A percentile compares a stretch with the other conserved stretches of the same genome.
Evolutionary conservation across 441 rosid genomes (phyloP).

Genomic region (California macrophylla): DNA sequence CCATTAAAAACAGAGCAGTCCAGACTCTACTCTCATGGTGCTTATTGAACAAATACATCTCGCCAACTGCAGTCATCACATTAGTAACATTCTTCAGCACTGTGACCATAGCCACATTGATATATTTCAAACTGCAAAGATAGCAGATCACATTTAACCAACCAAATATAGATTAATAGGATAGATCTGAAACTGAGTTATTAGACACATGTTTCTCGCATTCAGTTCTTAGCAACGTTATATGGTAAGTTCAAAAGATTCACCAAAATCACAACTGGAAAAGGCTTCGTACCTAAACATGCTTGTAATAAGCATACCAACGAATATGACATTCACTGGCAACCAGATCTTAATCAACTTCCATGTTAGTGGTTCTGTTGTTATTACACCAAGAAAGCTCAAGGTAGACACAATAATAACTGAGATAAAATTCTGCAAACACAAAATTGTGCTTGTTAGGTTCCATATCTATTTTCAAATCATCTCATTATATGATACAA

Average conservation of each 20-base stretch:
- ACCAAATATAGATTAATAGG: slow-evolving; percentile 1
- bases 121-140: slow-evolving; percentile 74
- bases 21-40: slow-evolving; percentile 90
- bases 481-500: not conserved
- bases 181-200: not conserved
- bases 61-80: slow-evolving; percentile 87
- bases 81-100: slow-evolving; percentile 95
- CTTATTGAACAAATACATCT: slow-evolving; percentile 89
- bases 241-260: not conserved
- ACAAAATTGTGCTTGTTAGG: slow-evolving; percentile 17
- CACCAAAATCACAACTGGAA: slow-evolving; percentile 8
- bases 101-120: slow-evolving; percentile 97
- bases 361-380: slow-evolving; percentile 82
- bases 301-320: slow-evolving; percentile 96
- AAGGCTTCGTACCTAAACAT: slow-evolving; percentile 74
- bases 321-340: slow-evolving; percentile 90
- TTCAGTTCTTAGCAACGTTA: not conserved
- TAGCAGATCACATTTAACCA: slow-evolving; percentile 5
- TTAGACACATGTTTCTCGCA: not conserved
- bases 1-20: slow-evolving; percentile 96
- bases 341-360: slow-evolving; percentile 83
- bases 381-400: slow-evolving; percentile 58
- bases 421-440: slow-evolving; percentile 78
- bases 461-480: not conserved
- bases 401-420: slow-evolving; percentile 62